phyloP scores from a whole-genome alignment of 169 alveolate genomes.

The Eimeria necatrix region DNA sequence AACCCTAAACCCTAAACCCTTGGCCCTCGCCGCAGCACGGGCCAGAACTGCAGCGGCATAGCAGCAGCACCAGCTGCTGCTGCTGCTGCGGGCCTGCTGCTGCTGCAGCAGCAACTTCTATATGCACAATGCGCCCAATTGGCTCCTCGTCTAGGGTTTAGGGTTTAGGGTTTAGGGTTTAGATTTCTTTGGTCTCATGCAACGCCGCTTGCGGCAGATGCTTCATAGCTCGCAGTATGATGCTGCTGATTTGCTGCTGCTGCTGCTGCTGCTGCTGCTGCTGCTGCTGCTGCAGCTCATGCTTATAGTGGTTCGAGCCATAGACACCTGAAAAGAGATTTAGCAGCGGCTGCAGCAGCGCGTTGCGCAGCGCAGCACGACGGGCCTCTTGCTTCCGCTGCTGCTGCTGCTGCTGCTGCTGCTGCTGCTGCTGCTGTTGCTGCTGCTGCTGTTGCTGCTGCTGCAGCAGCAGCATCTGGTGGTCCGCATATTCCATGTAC shows the following conservation, averaged over 20 bases:
- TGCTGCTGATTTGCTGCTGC: slow-evolving; percentile 1
- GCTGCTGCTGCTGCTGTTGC: no score
- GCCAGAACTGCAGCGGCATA: no score
- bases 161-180: background rate
- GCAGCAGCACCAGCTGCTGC: background rate
- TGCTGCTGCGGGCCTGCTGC: background rate
- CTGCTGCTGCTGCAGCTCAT: background rate
- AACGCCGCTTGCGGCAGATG: background rate
- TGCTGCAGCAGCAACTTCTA: no score
- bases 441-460: background rate
- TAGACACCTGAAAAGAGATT: background rate
- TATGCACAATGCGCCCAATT: no score
- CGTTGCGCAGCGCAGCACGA: background rate
- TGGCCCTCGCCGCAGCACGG: no score
- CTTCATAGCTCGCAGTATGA: background rate
- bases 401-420: no score
- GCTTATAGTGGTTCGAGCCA: background rate
- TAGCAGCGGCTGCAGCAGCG: background rate
- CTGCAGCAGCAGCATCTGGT: background rate
- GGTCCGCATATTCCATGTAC: background rate
- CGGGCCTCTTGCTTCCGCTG: no score
- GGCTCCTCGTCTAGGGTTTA: no score
- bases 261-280: background rate
- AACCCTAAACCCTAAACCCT: no score
- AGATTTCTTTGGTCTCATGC: background rate